Evolutionary conservation across 148 eudicot genomes (phyloP), one percentile per base, ranked within the genome.

Genomic region (Heliosperma pusillum): DNA sequence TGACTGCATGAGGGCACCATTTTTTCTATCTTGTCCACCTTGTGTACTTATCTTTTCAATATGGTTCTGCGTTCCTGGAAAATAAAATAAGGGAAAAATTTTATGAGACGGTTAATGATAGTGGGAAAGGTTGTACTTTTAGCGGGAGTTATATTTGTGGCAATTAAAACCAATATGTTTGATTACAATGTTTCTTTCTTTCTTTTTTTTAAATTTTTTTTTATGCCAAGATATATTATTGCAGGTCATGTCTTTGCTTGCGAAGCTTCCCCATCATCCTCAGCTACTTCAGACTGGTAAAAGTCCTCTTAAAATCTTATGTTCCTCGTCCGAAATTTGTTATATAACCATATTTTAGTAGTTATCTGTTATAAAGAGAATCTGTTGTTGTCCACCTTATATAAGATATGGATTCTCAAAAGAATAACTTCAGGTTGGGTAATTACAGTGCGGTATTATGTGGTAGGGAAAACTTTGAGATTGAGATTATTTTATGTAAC

Each of bases 251-350:
- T 80, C 90, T 72, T 79, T 91, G 84, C 86, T 96, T 74, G 87
- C 95, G 2, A 89, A 96, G 76, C 93, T 96, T 86, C 99, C 97
- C 71, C 90, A 86, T 82, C 97, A 96, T 76, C 91, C 97, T 33
- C 97, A 88, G 81, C 89, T 96, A 78, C 90, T 89, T 69, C 96
- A 89, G 40, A 96, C 99, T 63, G 97, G 99, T 96, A 87, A 45
- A 56, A 42, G 60, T 42, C 36, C 53, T 21, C 73, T 21, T 21
- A 36, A 20, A 1, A 67, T 45, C 64, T 42, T 30, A 33, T 57
- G 53, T 65, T 9, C 20, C 30, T 77, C 27, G 62, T 36, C 50
- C 3, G 5, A 25, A 52, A 50, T 20, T 76, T 81, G 64, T 63
- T 20, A 53, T 55, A 0, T 22, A 2, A 16, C 50, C 22, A 19